phyloP scores from a whole-genome alignment of 1,284 basidiomycete species.

The Puccinia triticina region DNA sequence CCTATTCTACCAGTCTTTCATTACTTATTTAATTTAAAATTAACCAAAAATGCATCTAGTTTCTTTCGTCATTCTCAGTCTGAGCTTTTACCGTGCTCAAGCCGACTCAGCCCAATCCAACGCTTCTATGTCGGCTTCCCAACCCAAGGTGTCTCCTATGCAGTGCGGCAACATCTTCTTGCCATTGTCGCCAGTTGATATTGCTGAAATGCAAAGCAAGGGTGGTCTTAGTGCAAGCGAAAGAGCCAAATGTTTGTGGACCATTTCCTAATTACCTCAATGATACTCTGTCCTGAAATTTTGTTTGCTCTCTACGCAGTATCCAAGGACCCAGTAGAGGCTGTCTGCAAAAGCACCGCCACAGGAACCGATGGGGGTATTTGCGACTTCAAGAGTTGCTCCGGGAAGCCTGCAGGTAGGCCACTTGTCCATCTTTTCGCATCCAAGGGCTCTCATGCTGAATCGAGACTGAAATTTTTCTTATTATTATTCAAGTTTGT shows the following conservation, averaged over 20 bases:
- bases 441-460: no score
- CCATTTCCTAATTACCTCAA: not conserved
- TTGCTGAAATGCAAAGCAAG: constrained; percentile 1
- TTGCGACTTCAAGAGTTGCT: not conserved
- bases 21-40: not conserved
- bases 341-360: not conserved
- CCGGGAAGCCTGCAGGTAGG: not conserved
- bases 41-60: constrained; percentile 6
- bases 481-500: not conserved
- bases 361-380: not conserved
- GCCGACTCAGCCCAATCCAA: not conserved
- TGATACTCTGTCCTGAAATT: not conserved
- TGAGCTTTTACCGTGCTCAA: not conserved
- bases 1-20: no score
- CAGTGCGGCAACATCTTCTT: not conserved
- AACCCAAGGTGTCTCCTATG: not conserved
- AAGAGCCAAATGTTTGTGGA: not conserved
- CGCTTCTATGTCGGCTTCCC: not conserved
- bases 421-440: not conserved
- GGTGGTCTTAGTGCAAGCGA: not conserved
- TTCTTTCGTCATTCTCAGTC: not conserved
- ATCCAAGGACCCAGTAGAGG: not conserved
- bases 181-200: not conserved
- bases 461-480: not conserved
- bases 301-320: not conserved